Evolutionary conservation across 106 monocot genomes (phyloP), one percentile per base, ranked within the genome.

Genomic region (Allium sativum): DNA sequence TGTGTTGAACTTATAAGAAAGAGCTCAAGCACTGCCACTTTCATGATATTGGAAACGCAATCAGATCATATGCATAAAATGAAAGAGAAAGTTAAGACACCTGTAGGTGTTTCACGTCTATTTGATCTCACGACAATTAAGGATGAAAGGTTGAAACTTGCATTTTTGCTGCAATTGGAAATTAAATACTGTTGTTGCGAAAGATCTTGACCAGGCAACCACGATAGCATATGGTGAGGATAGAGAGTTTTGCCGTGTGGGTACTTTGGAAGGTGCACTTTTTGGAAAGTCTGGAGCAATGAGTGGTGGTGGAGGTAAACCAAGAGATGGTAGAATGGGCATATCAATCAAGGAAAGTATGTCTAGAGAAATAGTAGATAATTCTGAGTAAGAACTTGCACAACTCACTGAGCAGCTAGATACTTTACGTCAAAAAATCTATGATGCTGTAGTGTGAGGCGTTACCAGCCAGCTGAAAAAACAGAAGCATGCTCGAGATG

Each of bases 31-130:
- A 66, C 87, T 70, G 91, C 78, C 41, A 96, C 96, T 59, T 96
- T 84, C 79, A 87, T 96, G 87, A 96, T 96, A 73, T 16, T 96
- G 91, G 96, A 96, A 67, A 91, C 87, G 81, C 96, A 96, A 79
- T 56, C 20, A 18, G 71, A 77, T 52, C 77, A 77, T 65, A 45
- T 76, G 48, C 66, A 60, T 12, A 84, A 74, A 65, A 18, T 91
- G 72, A 84, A 84, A 12, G 75, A 82, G 62, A 87, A 67, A 62
- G 79, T 80, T 31, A 76, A 78, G 61, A 85, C 91, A 9, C 96
- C 88, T 64, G 95, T 87, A 81, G 85, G 82, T 21, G 96, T 91
- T 79, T 88, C 87, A 53, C 88, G 96, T 53, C 82, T 98, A 61
- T 98, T 98, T 82, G 96, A 98, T 76, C 68, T 98, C 31, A 79